Base-by-base conservation (phyloP, 2,329 filamentous ascomycete species). In the Fusarium drepaniforme region DNA sequence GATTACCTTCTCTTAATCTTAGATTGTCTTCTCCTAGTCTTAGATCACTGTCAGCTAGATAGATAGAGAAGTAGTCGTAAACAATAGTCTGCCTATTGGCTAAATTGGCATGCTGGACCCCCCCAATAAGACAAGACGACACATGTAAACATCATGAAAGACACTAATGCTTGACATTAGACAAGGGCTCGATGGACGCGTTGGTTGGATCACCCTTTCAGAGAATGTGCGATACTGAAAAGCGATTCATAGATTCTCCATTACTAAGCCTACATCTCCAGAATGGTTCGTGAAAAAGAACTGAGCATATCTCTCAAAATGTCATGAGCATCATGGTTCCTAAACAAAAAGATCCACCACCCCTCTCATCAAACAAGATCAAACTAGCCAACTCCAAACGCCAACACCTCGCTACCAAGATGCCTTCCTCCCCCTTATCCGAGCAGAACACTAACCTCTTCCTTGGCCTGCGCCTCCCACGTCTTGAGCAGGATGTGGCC, bases 381-480 rank as follows among this genome's bases (percentile, higher is more conserved):
- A 33, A n/a, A n/a, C 56, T 23, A 44, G 23, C 42, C 35, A 56
- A 66, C 59, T 38, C 37, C 21, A 75, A 67, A 73, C 64, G 57
- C 75, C 67, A 72, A 77, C 72, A 70, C 74, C 72, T 23, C 68
- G 70, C 74, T 75, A 58, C 44, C 53, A 62, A 56, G 65, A 59
- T 59, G 28, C 49, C 44, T 21, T 58, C 23, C 44, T 23, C 21
- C 25, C 28, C 15, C 64, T 57, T 78, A 86, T 23, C 85, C 85
- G 67, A 86, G 82, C 38, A 86, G 74, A 72, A 86, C 77, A 49
- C 83, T 82, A 49, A 85, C 81, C 67, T 86, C 82, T 21, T 86
- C 83, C 68, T 79, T 80, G 8, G 81, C 82, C 49, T 85, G 81
- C 6, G 80, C 79, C 35, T 85, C 83, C 85, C 85, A 87, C 1